Conservation (phyloP, 2,329 filamentous ascomycete genomes). For the Alternaria gaisen region DNA sequence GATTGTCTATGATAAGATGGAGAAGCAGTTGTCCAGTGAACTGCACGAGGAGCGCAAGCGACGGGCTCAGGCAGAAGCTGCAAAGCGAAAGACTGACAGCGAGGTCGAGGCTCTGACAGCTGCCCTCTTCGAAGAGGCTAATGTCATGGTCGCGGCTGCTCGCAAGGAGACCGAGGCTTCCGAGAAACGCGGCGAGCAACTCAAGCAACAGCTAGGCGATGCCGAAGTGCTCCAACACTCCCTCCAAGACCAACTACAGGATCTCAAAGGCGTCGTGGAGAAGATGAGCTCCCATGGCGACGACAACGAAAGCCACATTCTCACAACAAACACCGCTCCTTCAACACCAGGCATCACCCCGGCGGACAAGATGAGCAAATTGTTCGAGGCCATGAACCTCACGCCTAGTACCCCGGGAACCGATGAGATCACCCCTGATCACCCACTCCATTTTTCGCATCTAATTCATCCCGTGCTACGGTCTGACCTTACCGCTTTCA, state of each 20-base stretch:
- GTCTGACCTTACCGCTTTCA: constrained; percentile 80
- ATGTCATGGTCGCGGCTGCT: constrained; percentile 94
- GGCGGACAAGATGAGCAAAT: constrained; percentile 65
- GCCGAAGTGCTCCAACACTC: constrained; percentile 85
- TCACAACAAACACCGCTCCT: constrained; percentile 70
- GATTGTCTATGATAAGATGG: constrained; percentile 70
- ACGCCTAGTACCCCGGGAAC: constrained; percentile 59
- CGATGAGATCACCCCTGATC: constrained; percentile 67
- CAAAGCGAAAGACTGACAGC: constrained; percentile 88
- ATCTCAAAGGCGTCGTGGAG: constrained; percentile 93
- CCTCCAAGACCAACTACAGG: constrained; percentile 89
- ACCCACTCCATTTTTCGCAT: constrained; percentile 79
- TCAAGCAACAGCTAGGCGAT: constrained; percentile 84
- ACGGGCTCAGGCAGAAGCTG: constrained; percentile 59
- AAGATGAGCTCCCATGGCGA: constrained; percentile 79
- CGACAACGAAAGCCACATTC: constrained; percentile 73
- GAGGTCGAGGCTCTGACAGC: constrained; percentile 91
- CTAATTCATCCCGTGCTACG: constrained; percentile 84
- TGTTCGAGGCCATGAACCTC: constrained; percentile 68
- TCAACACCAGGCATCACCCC: constrained; percentile 76
- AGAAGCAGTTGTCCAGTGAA: constrained; percentile 53
- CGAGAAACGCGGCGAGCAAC: constrained; percentile 85
- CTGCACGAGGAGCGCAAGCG: constrained; percentile 54
- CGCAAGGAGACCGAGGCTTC: constrained; percentile 83
- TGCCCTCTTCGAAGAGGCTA: constrained; percentile 96